These are phyloP conservation scores for Fusarium sp. DNA, from an alignment of 2,329 filamentous ascomycete genomes.

Conservation along the genomic window DNA sequence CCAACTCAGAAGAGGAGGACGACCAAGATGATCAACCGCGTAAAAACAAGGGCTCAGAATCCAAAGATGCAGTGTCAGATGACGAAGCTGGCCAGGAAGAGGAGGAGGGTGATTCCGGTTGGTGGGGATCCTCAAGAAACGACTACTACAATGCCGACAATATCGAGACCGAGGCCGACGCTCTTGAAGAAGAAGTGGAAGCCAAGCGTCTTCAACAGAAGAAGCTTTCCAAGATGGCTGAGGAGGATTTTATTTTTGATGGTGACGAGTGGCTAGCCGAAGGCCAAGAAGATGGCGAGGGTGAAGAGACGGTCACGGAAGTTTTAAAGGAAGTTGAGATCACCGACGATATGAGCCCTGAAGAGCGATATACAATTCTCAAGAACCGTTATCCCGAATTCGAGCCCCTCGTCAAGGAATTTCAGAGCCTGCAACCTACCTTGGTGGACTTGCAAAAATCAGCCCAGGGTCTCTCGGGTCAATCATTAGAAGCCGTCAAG, in stretches of 20 bases:
- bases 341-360: constrained; percentile 77
- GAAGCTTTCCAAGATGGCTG: constrained; percentile 86
- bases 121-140: constrained; percentile 87
- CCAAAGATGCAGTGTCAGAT: constrained; percentile 49
- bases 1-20: constrained; percentile 58
- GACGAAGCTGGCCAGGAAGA: constrained; percentile 67
- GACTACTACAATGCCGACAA: constrained; percentile 94
- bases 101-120: constrained; percentile 69
- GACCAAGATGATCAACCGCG: constrained; percentile 49
- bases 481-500: constrained; percentile 73
- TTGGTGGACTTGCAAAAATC: constrained; percentile 67
- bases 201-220: constrained; percentile 90
- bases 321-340: constrained; percentile 86
- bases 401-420: constrained; percentile 83
- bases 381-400: constrained; percentile 91
- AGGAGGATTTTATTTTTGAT: constrained; percentile 93
- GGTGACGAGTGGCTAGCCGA: constrained; percentile 82
- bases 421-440: constrained; percentile 74
- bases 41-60: constrained; percentile 47
- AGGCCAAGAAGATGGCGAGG: constrained; percentile 59
- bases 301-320: constrained; percentile 77
- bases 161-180: constrained; percentile 71
- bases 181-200: constrained; percentile 91
- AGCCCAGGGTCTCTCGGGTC: constrained; percentile 61
- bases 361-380: constrained; percentile 80